A percentile compares a stretch with the other conserved stretches of the same genome.
Conservation (phyloP, 805 yeast species). For the Wickerhamomyces alni region DNA sequence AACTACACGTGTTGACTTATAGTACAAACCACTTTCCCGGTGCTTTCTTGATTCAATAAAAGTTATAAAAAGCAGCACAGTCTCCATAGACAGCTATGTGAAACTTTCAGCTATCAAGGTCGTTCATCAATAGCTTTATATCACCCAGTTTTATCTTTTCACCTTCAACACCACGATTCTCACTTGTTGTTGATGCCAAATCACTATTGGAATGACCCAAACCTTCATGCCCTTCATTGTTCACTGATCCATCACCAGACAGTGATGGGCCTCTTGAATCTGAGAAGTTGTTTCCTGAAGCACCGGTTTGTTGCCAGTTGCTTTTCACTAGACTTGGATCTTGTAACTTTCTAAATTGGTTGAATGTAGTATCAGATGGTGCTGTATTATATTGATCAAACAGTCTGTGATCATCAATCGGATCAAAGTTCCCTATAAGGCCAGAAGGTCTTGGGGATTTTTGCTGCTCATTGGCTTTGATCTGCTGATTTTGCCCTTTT, state of each 20-base stretch:
- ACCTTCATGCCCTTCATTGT: no score
- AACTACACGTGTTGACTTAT: no score
- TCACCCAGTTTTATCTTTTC: slow-evolving; percentile 7
- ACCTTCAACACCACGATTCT: not conserved
- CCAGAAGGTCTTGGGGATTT: not conserved
- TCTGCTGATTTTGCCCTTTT: not conserved
- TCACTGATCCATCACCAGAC: not conserved
- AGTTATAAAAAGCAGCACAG: no score
- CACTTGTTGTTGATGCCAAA: not conserved
- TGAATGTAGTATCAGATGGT: not conserved
- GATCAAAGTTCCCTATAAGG: not conserved
- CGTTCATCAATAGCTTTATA: slow-evolving; percentile 8
- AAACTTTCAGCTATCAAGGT: not conserved
- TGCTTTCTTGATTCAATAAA: no score
- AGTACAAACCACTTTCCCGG: no score
- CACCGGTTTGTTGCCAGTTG: not conserved
- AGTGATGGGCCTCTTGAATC: not conserved
- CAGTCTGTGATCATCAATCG: not conserved
- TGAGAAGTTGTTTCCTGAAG: not conserved
- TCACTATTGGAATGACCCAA: not conserved
- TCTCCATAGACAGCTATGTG: not conserved
- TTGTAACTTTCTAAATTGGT: not conserved
- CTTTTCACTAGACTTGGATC: not conserved
- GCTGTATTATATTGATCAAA: not conserved
- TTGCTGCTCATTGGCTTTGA: not conserved